These are phyloP conservation scores for Colletotrichum shisoi DNA, from an alignment of 2,329 filamentous ascomycete species.

Conservation along the genomic window DNA sequence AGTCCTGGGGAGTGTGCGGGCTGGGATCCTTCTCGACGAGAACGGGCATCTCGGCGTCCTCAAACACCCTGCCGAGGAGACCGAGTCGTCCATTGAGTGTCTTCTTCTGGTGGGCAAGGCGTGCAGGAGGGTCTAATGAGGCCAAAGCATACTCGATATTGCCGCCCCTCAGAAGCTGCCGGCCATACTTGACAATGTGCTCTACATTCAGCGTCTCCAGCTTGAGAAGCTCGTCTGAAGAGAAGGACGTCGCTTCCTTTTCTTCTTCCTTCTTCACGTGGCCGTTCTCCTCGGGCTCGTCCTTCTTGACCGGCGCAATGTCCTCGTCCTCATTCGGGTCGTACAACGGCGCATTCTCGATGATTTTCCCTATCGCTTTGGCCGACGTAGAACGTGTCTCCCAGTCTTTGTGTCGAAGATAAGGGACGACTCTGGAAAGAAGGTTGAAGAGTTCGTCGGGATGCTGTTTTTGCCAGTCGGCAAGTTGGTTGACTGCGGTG, in stretches of 20 bases:
- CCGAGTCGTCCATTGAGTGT: constrained; percentile 83
- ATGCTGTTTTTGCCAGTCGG: constrained; percentile 97
- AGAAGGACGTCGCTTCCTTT: constrained; percentile 53
- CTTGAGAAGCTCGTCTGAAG: constrained; percentile 70
- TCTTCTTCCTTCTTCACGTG: constrained; percentile 69
- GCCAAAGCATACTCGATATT: constrained; percentile 87
- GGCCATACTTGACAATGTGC: constrained; percentile 82
- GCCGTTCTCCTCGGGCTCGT: constrained; percentile 53
- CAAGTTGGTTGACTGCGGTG: constrained; percentile 94
- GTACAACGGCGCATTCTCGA: constrained; percentile 84
- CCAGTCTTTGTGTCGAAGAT: constrained; percentile 94
- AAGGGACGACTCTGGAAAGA: constrained; percentile 91
- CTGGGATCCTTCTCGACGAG: constrained; percentile 60
- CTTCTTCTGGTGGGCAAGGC: constrained; percentile 88
- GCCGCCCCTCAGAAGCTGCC: constrained; percentile 82
- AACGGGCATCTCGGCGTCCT: constrained; percentile 77
- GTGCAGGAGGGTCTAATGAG: constrained; percentile 79
- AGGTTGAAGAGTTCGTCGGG: constrained; percentile 98
- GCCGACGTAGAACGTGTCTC: constrained; percentile 93
- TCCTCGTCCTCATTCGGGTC: constrained; percentile 84
- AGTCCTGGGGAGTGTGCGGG: constrained; percentile 57
- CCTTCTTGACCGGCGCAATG: constrained; percentile 53
- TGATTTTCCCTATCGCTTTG: constrained; percentile 92
- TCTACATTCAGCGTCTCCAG: constrained; percentile 80
- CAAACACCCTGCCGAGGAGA: constrained; percentile 81